Evolutionary conservation across 441 rosid species (phyloP), one percentile per base, ranked within the genome.

Genomic region (Aleurites moluccanus): DNA sequence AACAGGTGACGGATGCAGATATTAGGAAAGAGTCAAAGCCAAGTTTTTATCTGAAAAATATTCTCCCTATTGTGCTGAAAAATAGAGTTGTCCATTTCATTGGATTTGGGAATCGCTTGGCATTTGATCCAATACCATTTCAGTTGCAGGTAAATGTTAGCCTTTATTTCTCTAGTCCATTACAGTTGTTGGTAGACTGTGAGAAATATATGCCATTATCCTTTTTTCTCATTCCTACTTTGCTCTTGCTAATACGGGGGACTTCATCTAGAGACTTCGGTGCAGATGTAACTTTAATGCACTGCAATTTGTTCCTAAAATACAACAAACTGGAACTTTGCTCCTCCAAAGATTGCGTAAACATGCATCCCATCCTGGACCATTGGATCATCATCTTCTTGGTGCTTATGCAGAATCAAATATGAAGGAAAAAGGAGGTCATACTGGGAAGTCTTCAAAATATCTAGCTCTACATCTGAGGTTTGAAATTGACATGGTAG

Each of bases 221-320:
- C 33, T 45, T 67, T 2, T 33, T 44, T 21, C n/a, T 70, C 21
- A 35, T 27, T 68, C 61, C 23, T 73, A 28, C 77, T 75, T 76
- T 75, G 65, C 75, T 82, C 70, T 80, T 81, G 82, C 90, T 85
- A 78, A 87, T 82, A 65, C 70, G 66, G 73, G 81, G 80, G 73
- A 85, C 79, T 85, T 84, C 86, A 90, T 86, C 88, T 92, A 94
- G 99, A 90, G 98, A 73, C 88, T 94, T 86, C 97, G 98, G 76
- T 94, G 99, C 88, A 92, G 98, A 89, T 96, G 98, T 82, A 96
- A 96, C 72, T 96, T 93, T 77, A 98, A 93, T 2, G 97, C 97
- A 0, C 83, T 96, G 60, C 86, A 80, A 65, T 96, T 91, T 77
- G 82, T 81, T 80, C 92, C 97, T 30, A 93, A 89, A 84, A 88